phyloP scores from a whole-genome alignment of 2,329 filamentous ascomycete species.

The Hymenoscyphus scutula region DNA sequence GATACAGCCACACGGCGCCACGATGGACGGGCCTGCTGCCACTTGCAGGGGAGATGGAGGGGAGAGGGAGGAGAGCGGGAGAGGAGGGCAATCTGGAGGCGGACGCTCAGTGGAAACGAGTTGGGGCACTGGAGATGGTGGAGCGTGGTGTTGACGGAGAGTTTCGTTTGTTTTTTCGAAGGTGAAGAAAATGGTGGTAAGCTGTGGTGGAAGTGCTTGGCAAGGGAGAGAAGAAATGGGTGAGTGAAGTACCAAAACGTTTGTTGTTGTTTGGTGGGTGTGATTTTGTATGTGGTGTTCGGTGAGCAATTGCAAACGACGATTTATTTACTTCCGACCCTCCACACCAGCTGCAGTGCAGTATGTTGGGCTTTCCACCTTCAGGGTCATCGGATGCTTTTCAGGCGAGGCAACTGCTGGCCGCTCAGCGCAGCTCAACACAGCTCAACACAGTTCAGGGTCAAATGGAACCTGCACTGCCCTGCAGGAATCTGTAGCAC shows the following conservation, averaged over 20 bases:
- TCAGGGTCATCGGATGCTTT: not conserved
- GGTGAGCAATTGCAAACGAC: not conserved
- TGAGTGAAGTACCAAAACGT: conserved; percentile 1
- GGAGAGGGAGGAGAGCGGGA: not conserved
- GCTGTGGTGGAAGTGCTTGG: not conserved
- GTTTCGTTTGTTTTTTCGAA: not conserved
- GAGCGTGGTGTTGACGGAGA: not conserved
- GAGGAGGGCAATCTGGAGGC: not conserved
- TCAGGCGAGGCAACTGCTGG: not conserved
- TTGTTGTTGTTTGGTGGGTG: conserved; percentile 1
- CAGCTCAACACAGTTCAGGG: not conserved
- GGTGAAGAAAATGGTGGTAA: not conserved
- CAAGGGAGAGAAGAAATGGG: not conserved
- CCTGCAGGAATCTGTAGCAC: not conserved
- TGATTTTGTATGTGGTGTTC: not conserved
- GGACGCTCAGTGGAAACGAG: not conserved
- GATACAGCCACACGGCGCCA: conserved; percentile 5
- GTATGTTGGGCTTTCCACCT: not conserved
- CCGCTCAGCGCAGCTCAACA: not conserved
- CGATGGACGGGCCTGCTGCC: not conserved
- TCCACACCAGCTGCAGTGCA: too few relatives aligned
- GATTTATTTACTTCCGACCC: conserved; percentile 3
- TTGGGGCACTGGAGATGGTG: not conserved
- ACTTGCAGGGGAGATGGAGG: not conserved
- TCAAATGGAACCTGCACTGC: not conserved